Percentiles rank a stretch among this genome's conserved stretches.
These are phyloP conservation scores for Ministeria vibrans DNA, from an alignment of 78 protist species.

Conservation along the genomic window DNA sequence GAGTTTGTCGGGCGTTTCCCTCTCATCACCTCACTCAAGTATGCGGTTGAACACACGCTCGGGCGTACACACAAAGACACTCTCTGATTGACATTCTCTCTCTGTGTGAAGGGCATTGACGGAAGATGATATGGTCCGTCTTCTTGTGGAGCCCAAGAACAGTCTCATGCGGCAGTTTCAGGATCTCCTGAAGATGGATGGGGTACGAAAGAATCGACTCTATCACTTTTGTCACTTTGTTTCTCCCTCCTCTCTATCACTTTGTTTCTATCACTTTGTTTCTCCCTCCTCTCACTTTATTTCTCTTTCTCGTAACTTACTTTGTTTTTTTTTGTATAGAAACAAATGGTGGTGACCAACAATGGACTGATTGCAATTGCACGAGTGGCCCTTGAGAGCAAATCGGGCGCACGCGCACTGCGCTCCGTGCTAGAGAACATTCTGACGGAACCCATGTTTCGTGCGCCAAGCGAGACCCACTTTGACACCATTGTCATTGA, in stretches of 20 bases:
- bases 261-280: neutral
- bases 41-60: too few species aligned
- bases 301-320: neutral
- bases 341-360: neutral
- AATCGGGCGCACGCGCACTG: slow-evolving; percentile 51
- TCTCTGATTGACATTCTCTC: too few species aligned
- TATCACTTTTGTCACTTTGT: neutral
- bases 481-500: too few species aligned
- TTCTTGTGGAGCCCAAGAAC: slow-evolving; percentile 36
- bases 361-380: slow-evolving; percentile 16
- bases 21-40: neutral
- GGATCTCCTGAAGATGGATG: neutral
- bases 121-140: slow-evolving; percentile 10
- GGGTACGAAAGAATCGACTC: neutral
- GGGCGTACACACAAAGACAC: too few species aligned
- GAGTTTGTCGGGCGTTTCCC: slow-evolving; percentile 56
- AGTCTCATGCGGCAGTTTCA: slow-evolving; percentile 34
- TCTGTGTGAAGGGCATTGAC: neutral
- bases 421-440: slow-evolving; percentile 1
- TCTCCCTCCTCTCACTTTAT: neutral
- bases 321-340: neutral
- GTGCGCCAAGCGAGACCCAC: too few species aligned
- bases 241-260: neutral
- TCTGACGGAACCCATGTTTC: slow-evolving; percentile 4
- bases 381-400: neutral